Conservation (phyloP, 1,139 yeast genomes). For the Candida sp. region DNA sequence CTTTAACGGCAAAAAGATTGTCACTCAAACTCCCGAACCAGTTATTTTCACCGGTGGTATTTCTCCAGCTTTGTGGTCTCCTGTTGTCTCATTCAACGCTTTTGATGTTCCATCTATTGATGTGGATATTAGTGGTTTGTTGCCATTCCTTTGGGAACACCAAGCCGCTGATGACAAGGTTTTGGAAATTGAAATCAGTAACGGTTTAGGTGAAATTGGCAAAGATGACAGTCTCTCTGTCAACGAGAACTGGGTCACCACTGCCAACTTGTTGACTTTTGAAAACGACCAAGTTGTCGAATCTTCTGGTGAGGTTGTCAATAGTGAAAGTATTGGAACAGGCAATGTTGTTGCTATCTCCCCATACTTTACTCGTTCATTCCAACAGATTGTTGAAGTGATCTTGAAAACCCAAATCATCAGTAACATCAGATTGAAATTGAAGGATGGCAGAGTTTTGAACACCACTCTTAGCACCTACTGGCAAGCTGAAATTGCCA, state of each 20-base stretch:
- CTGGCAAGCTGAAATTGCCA: conserved; percentile 34
- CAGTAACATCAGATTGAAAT: conserved; percentile 34
- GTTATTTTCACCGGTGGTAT: conserved; percentile 80
- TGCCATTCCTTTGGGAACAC: conserved; percentile 65
- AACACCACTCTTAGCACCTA: conserved; percentile 28
- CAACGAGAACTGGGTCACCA: conserved; percentile 71
- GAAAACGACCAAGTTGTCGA: conserved; percentile 45
- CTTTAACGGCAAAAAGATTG: conserved; percentile 52
- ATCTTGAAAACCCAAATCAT: conserved; percentile 30
- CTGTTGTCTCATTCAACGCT: conserved; percentile 74
- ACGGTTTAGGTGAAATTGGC: conserved; percentile 53
- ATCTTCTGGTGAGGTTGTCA: conserved; percentile 41
- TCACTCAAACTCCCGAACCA: conserved; percentile 59
- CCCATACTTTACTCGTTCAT: conserved; percentile 35
- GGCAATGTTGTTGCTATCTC: conserved; percentile 21
- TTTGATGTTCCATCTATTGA: conserved; percentile 72
- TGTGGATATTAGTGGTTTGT: conserved; percentile 67
- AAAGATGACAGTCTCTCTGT: conserved; percentile 28
- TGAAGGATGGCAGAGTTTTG: conserved; percentile 35
- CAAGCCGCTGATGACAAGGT: conserved; percentile 22
- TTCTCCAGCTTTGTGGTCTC: conserved; percentile 79
- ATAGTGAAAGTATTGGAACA: conserved; percentile 21
- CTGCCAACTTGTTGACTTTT: conserved; percentile 71
- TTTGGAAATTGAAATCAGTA: conserved; percentile 55
- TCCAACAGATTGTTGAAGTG: conserved; percentile 42